Evolutionary conservation across 441 rosid genomes (phyloP), one percentile per base, ranked within the genome.

Genomic region (Bruguiera hainesii): DNA sequence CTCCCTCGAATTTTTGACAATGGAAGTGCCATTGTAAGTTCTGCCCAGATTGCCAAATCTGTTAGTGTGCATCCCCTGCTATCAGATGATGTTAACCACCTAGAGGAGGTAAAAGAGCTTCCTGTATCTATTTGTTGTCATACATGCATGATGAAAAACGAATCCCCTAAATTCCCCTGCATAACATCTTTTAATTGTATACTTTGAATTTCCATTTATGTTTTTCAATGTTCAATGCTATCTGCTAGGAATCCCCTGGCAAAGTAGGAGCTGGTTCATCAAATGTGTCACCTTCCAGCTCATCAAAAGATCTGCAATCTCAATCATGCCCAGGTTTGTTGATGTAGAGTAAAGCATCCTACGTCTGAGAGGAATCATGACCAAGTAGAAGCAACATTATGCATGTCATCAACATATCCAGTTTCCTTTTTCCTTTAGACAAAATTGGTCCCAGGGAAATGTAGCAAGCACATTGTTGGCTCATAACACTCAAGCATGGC

Each of bases 271-370:
- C 76, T 50, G 87, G 77, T 51, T 83, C 88, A 9, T 81, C 82
- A 35, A 74, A 73, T 75, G 71, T 71, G 57, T 87, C 82, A 28
- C 84, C 81, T 70, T 79, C 85, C 59, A 76, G 76, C 71, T 81
- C 92, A 53, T 76, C 87, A 29, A 86, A 87, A 72, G 80, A 81
- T 72, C 83, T 71, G 71, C 80, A 75, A 46, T 75, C 80, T 79
- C 77, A 78, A 58, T 70, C 80, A 3, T 78, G 66, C 79, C 75
- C 92, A 86, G 97, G 97, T 89, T 78, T 69, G 84, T 81, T 55
- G 33, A 60, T 46, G 46, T 56, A 28, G 71, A 66, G 61, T 67
- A 56, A 59, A 21, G 21, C 33, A 23, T 66, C 59, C 61, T n/a
- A 9, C 37, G 46, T 39, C 5, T 50, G 30, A 66, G 37, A 63